These are phyloP conservation scores for Cynara cardunculus DNA, from an alignment of 129 eudicot genomes.

Conservation along the genomic window DNA sequence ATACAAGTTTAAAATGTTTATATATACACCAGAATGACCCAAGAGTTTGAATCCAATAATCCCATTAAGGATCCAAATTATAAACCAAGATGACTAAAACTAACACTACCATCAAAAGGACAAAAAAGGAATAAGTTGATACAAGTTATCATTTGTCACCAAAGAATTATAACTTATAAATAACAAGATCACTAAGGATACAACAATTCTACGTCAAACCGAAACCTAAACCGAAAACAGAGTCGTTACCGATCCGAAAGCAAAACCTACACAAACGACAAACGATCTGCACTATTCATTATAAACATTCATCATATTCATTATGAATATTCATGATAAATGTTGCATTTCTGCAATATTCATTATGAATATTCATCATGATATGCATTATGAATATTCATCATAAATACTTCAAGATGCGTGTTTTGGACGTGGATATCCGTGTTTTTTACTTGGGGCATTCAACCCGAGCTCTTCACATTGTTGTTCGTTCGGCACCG, in stretches of 20 bases:
- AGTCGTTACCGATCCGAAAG: background rate
- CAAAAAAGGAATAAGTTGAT: background rate
- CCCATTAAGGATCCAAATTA: background rate
- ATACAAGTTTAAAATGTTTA: background rate
- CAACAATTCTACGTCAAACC: slow-evolving; percentile 14
- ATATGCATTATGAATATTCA: background rate
- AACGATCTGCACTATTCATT: background rate
- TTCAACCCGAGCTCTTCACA: slow-evolving; percentile 64
- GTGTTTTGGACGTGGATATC: slow-evolving; percentile 31
- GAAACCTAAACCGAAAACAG: background rate
- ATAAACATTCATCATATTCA: background rate
- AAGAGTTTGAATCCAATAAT: background rate
- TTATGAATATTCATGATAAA: background rate
- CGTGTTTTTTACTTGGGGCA: slow-evolving; percentile 19
- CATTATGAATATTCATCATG: background rate
- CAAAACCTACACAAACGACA: background rate
- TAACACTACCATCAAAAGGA: slow-evolving; percentile 5
- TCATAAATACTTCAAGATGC: slow-evolving; percentile 12
- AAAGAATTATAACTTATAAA: slow-evolving; percentile 2
- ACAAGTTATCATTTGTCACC: slow-evolving; percentile 21
- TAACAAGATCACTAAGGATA: slow-evolving; percentile 14
- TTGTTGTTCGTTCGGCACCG: slow-evolving; percentile 71
- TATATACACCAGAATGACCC: background rate
- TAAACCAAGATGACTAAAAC: background rate
- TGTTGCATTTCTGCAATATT: no score